These are phyloP conservation scores for Gastrolobium villosum DNA, from an alignment of 306 rosid species.

Conservation along the genomic window DNA sequence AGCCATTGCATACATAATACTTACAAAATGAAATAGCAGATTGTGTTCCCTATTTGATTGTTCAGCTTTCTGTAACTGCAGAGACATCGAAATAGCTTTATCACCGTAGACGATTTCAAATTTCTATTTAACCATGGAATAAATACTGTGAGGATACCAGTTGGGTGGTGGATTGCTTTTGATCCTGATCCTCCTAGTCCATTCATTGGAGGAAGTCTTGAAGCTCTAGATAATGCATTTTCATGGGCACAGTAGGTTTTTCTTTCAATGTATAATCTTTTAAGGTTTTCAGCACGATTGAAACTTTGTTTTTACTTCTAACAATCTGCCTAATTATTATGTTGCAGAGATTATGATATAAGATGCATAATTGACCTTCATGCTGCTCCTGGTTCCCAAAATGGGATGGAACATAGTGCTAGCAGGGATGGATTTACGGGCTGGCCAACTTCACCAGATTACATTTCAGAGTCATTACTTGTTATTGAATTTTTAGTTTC, in stretches of 20 bases:
- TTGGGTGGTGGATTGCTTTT: constrained; percentile 98
- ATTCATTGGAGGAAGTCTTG: constrained; percentile 86
- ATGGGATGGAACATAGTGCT: constrained; percentile 95
- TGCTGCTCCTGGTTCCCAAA: constrained; percentile 95
- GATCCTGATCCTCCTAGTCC: constrained; percentile 98
- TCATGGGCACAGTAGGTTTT: constrained; percentile 94
- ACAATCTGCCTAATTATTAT: constrained; percentile 37
- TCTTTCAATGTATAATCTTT: constrained; percentile 42
- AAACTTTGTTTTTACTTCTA: constrained; percentile 41
- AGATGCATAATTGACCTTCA: constrained; percentile 95
- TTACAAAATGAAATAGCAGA: constrained; percentile 22
- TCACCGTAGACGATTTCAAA: constrained; percentile 75
- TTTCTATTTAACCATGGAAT: constrained; percentile 88
- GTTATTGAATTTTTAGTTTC: constrained; percentile 86
- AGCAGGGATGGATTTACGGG: constrained; percentile 86
- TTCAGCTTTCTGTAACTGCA: constrained; percentile 59
- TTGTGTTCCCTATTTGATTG: constrained; percentile 45
- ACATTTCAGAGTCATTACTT: constrained; percentile 70
- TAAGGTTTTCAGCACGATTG: constrained; percentile 19
- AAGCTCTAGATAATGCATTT: constrained; percentile 93
- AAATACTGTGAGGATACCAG: constrained; percentile 95
- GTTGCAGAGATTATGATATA: constrained; percentile 74
- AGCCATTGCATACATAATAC: not conserved
- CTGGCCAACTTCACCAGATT: constrained; percentile 71
- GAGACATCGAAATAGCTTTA: constrained; percentile 89